Base-by-base conservation (phyloP, 2,329 filamentous ascomycete genomes). In the Raffaelea arxii region DNA sequence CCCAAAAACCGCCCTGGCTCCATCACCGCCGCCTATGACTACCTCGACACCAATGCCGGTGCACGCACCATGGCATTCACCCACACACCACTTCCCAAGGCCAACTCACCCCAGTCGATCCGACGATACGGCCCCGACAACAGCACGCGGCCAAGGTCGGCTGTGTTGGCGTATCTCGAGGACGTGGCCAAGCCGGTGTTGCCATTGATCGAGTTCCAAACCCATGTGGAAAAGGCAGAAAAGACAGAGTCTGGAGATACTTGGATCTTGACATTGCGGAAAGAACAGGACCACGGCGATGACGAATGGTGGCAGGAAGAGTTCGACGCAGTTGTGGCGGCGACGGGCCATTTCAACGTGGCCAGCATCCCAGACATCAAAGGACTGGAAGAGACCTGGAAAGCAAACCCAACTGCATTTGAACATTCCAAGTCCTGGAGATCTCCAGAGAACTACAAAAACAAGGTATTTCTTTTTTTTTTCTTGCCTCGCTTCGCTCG, bases 211-310 rank as follows among this genome's bases (percentile, higher is more conserved):
- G 19, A 11, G 3, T 44, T 46, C 21, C 22, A 18, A 11, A 49
- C 47, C 14, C 25, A 27, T 2, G 41, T 49, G 5, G 47, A 49
- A 19, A 77, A 72, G 0, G 75, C 80, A 3, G 78, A 81, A 55
- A 59, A 65, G 11, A 71, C 70, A 0, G 65, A 71, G 27, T 71
- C 73, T 45, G 46, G 59, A 3, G 57, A 55, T 16, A 58, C 68
- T 57, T 78, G 68, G 74, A 56, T 63, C 2, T 50, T 77, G 21
- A 74, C 69, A 0, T 57, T 80, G 23, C 64, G 75, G 2, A 56
- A 1, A n/a, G 44, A 44, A 5, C 14, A 46, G 1, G 11, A 48
- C 36, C n/a, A 46, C 36, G 55, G 56, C 1, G 60, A 64, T 30
- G 72, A 63, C 46, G 56, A 60, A 24, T 65, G 64, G 63, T 64